Base-by-base conservation (phyloP, 345 rosid genomes). In the Chamaenerion angustifolium region DNA sequence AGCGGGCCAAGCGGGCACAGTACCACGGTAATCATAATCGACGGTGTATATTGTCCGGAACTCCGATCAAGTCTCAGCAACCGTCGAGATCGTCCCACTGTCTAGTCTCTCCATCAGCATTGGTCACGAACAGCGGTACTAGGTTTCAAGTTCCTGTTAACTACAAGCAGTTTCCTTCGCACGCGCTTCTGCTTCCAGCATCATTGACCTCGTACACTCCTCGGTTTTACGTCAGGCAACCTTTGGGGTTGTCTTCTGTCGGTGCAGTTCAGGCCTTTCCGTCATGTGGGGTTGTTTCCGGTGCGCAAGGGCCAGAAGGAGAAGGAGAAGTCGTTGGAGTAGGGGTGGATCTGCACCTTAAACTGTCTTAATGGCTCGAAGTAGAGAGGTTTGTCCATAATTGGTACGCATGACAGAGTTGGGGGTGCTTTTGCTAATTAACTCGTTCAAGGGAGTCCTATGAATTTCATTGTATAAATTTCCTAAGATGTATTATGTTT, bases 1-100 rank as follows among this genome's bases (percentile, higher is more conserved):
- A 67, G 59, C 61, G 79, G 54, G 73, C 72, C 2, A 68, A 69
- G 49, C 61, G 79, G 9, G 62, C 69, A 19, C 73, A 68, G 2
- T 63, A 59, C 51, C 70, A 60, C 1, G 44, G 59, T 48, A 41
- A 49, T 49, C 54, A 35, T 12, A 68, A 53, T 11, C 68, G 53
- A 10, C 65, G 66, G 1, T 31, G 56, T 63, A 42, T 52, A 15
- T 54, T 68, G 1, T 60, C 68, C 37, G 61, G 76, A 23, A 66
- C 74, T 43, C 42, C 53, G 53, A 54, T 63, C 27, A 46, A 64
- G 16, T 55, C 16, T 52, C 55, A 76, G 4, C 71, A 72, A 37
- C 64, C 68, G 0, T 52, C 60, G 52, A 66, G 64, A 45, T 15
- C 75, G 3, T 21, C 31, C 4, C 48, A 4, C 64, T 59, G 15